Percentiles rank a stretch among this genome's conserved stretches.
phyloP scores from a whole-genome alignment of 345 rosid species.

The Citrus unshiu region DNA sequence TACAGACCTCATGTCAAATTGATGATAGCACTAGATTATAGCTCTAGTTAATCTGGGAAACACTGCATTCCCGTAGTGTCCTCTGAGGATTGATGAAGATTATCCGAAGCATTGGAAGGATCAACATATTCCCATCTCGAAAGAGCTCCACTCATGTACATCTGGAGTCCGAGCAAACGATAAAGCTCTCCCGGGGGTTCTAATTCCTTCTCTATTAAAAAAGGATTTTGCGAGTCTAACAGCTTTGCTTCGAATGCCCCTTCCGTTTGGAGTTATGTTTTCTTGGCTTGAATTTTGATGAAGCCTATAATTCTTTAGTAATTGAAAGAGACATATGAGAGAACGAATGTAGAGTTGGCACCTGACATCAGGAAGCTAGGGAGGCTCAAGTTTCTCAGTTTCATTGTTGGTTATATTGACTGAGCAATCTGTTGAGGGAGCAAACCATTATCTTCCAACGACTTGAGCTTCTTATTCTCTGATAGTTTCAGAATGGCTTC shows the following conservation, averaged over 20 bases:
- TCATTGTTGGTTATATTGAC: background rate
- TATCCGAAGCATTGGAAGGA: background rate
- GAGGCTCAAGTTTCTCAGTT: slow-evolving; percentile 25
- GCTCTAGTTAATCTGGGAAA: background rate
- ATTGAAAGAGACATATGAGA: slow-evolving; percentile 16
- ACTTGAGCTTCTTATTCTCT: slow-evolving; percentile 20
- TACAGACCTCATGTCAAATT: too few species aligned
- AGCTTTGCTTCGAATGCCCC: slow-evolving; percentile 16
- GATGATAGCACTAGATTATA: too few species aligned
- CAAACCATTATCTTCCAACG: slow-evolving; percentile 25
- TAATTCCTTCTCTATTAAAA: background rate
- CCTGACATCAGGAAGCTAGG: slow-evolving; percentile 25
- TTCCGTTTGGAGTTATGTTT: background rate
- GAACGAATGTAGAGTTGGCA: slow-evolving; percentile 33
- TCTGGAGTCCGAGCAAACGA: slow-evolving; percentile 2
- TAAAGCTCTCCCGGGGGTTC: background rate
- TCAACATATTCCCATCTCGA: slow-evolving; percentile 8
- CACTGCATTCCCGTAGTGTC: background rate
- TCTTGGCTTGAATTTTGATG: background rate
- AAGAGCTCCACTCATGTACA: slow-evolving; percentile 2
- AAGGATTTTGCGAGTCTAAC: slow-evolving; percentile 7
- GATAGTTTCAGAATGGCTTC: slow-evolving; percentile 36
- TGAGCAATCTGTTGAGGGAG: slow-evolving; percentile 10
- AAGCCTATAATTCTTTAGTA: background rate
- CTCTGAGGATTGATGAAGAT: background rate